A percentile compares a stretch with the other conserved stretches of the same genome.
These are phyloP conservation scores for Astrocystis sublimbata DNA, from an alignment of 495 filamentous ascomycete genomes.

Conservation along the genomic window DNA sequence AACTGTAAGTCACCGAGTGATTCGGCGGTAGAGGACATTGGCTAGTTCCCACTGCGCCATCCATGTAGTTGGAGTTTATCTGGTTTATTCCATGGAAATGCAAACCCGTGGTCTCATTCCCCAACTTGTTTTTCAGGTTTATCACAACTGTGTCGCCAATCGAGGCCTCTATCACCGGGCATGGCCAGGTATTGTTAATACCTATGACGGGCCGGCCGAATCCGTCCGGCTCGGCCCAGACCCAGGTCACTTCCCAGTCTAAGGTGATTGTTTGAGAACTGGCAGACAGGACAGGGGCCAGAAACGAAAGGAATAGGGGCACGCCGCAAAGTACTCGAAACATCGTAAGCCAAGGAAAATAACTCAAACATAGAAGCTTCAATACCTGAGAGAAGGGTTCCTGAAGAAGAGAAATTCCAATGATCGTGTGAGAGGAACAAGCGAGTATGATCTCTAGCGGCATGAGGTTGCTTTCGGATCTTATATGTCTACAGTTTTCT, in stretches of 20 bases:
- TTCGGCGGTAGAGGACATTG: slow-evolving; percentile 73
- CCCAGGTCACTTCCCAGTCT: slow-evolving; percentile 71
- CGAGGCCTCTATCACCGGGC: slow-evolving; percentile 66
- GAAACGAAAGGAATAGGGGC: neutral
- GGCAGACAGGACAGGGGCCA: slow-evolving; percentile 27
- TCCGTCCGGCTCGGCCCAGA: slow-evolving; percentile 69
- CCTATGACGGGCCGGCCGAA: slow-evolving; percentile 66
- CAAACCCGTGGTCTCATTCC: slow-evolving; percentile 68
- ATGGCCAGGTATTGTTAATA: slow-evolving; percentile 76
- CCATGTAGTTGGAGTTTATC: slow-evolving; percentile 69
- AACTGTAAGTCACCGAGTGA: slow-evolving; percentile 63
- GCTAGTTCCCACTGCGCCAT: slow-evolving; percentile 66
- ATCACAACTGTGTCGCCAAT: slow-evolving; percentile 71
- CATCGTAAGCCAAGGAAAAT: neutral
- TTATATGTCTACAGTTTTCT: neutral
- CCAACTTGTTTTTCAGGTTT: slow-evolving; percentile 71
- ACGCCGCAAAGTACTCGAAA: neutral
- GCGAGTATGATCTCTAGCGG: neutral
- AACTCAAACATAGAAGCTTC: neutral
- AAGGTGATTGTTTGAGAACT: slow-evolving; percentile 39
- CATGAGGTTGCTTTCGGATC: neutral
- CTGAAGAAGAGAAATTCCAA: neutral
- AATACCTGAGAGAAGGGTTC: neutral
- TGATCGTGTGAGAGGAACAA: neutral
- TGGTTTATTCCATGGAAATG: slow-evolving; percentile 85